Percentiles rank a stretch among this genome's conserved stretches.
Conservation (phyloP, 495 filamentous ascomycete genomes). For the Aspergillus sparsus region DNA sequence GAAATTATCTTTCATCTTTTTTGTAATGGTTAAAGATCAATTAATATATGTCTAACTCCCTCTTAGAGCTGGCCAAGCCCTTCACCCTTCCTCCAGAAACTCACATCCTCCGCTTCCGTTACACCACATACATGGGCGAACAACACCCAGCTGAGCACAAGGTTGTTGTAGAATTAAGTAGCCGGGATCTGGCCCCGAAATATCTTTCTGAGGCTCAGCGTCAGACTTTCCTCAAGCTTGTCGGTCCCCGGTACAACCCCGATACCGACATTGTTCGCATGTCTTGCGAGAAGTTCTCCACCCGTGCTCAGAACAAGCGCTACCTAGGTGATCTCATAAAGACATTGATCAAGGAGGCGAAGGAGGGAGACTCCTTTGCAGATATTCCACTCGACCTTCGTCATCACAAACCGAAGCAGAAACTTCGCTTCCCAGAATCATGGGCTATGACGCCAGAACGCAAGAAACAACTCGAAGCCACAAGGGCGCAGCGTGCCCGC, state of each 20-base stretch:
- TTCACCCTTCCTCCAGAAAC: constrained; percentile 68
- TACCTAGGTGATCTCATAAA: constrained; percentile 80
- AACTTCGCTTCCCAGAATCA: constrained; percentile 70
- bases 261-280: constrained; percentile 81
- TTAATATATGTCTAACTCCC: neutral
- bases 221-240: constrained; percentile 82
- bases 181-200: constrained; percentile 60
- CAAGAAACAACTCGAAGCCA: constrained; percentile 60
- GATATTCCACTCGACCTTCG: constrained; percentile 90
- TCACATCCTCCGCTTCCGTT: constrained; percentile 83
- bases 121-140: constrained; percentile 97
- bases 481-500: constrained; percentile 48
- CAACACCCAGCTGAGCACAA: constrained; percentile 87
- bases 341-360: constrained; percentile 71
- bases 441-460: constrained; percentile 79
- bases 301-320: constrained; percentile 92
- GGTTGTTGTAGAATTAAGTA: constrained; percentile 86
- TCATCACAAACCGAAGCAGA: constrained; percentile 72
- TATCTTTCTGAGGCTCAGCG: constrained; percentile 66
- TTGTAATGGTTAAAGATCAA: neutral
- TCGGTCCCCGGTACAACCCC: constrained; percentile 88
- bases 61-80: constrained; percentile 69
- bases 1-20: neutral
- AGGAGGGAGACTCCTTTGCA: constrained; percentile 80
- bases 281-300: constrained; percentile 84